Evolutionary conservation across 2,329 filamentous ascomycete species (phyloP).

Genomic region (Fusarium stilboides): DNA sequence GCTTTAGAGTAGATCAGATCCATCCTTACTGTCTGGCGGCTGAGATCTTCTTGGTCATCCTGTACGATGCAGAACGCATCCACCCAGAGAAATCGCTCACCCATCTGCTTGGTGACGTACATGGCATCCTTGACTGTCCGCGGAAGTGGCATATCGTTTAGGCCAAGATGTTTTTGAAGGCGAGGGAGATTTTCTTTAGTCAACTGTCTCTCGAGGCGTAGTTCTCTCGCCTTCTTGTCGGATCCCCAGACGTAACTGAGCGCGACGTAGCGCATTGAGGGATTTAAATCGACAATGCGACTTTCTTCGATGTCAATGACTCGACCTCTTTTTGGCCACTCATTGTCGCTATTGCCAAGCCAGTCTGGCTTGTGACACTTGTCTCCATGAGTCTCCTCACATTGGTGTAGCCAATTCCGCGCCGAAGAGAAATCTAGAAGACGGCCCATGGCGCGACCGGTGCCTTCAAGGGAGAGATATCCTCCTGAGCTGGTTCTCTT

Average conservation of each 20-base stretch:
- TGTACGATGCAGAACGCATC: conserved; percentile 39
- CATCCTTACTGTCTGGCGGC: conserved; percentile 17
- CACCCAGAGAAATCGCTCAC: conserved; percentile 30
- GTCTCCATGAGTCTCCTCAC: conserved; percentile 18
- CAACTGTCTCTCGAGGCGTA: not conserved
- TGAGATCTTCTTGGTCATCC: conserved; percentile 21
- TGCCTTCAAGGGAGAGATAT: not conserved
- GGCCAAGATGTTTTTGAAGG: not conserved
- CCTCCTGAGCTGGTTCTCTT: not conserved
- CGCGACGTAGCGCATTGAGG: conserved; percentile 22
- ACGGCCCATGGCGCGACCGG: conserved; percentile 7
- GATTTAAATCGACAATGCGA: conserved; percentile 9
- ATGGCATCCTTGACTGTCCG: conserved; percentile 32
- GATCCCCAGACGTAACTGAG: conserved; percentile 39
- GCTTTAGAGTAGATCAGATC: conserved; percentile 29
- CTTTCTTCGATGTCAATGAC: conserved; percentile 17
- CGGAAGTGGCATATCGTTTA: not conserved
- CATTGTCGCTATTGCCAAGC: not conserved
- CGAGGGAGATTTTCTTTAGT: conserved; percentile 7
- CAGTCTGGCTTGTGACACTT: conserved; percentile 6
- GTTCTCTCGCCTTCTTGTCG: not conserved
- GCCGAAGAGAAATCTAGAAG: conserved; percentile 4
- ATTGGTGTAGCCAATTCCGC: conserved; percentile 19
- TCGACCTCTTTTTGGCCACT: not conserved
- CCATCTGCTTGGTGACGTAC: not conserved